Percentiles rank a stretch among this genome's conserved stretches.
phyloP scores from a whole-genome alignment of 2,329 filamentous ascomycete genomes.

The Polytolypa hystricis region DNA sequence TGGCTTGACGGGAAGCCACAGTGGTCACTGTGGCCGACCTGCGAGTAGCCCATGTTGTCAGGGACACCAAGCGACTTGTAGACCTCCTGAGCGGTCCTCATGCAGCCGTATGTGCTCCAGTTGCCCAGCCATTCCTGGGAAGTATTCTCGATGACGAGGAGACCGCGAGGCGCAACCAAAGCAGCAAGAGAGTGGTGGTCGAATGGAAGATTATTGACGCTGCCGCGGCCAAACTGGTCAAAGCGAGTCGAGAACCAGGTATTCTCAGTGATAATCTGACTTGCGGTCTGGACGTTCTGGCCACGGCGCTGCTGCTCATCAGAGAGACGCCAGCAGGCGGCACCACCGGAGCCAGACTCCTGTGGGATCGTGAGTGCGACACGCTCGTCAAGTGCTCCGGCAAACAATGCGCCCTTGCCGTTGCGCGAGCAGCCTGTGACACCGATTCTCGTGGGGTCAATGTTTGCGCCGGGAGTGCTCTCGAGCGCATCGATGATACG shows the following conservation, averaged over 20 bases:
- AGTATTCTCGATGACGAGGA: slow-evolving; percentile 48
- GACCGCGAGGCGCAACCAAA: slow-evolving; percentile 45
- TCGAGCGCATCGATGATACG: slow-evolving; percentile 51
- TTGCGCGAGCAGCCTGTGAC: slow-evolving; percentile 55
- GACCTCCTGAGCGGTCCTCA: slow-evolving; percentile 44
- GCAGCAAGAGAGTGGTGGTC: slow-evolving; percentile 50
- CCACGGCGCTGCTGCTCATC: slow-evolving; percentile 41
- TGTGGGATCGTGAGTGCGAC: slow-evolving; percentile 52
- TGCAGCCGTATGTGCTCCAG: slow-evolving; percentile 46
- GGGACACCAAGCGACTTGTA: slow-evolving; percentile 44
- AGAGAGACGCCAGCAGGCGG: slow-evolving; percentile 50
- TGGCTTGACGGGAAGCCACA: slow-evolving; percentile 46
- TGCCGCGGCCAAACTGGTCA: slow-evolving; percentile 39
- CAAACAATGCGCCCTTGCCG: slow-evolving; percentile 54
- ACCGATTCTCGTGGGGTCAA: slow-evolving; percentile 41
- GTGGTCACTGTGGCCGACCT: slow-evolving; percentile 44
- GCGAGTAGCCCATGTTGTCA: slow-evolving; percentile 48
- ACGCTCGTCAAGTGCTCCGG: slow-evolving; percentile 47
- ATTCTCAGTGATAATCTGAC: slow-evolving; percentile 50
- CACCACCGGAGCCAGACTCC: slow-evolving; percentile 51
- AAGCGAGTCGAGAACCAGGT: slow-evolving; percentile 52
- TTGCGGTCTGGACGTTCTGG: slow-evolving; percentile 50
- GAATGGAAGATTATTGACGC: slow-evolving; percentile 39
- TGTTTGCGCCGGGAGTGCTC: slow-evolving; percentile 33
- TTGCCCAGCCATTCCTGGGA: slow-evolving; percentile 48